Evolutionary conservation across 1,139 yeast species (phyloP), one percentile per base, ranked within the genome.

Genomic region (Blastobotrys ciferrii): DNA sequence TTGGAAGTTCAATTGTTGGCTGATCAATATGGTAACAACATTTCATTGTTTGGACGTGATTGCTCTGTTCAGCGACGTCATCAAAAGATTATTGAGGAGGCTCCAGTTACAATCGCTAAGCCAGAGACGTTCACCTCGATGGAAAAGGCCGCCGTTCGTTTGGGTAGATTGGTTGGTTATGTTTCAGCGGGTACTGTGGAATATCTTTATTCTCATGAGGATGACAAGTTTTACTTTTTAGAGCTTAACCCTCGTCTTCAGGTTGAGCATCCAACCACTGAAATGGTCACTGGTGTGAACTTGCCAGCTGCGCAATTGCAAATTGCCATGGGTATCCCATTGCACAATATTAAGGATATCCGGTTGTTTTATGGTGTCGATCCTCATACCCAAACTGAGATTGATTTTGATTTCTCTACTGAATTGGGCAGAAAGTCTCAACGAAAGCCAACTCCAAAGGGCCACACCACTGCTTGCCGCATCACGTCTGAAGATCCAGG

Each of bases 101-200:
- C 97, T 44, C 96, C 97, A 23, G 96, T 88, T 37, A 91, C 98
- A 31, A 80, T 92, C 63, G 98, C 98, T 41, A 84, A 81, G 55
- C 82, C 80, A 52, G 87, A 83, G 2, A 89, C 97, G 46, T 92
- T 92, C 74, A 75, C 80, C 53, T 77, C 82, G 58, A 92, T 94
- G 98, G 98, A 92, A 72, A 80, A 81, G 61, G 97, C 98, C 42
- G 98, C 98, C 31, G 96, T 92, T 28, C 81, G 98, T 73, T 80
- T 92, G 60, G 98, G 98, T 69, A 81, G 84, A 69, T 79, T 92
- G 58, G 98, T 92, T 50, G 98, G 98, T 58, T 92, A 92, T 65
- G 98, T 92, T 35, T 87, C 96, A 55, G 98, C 98, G 25, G 98
- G 98, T 79, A 92, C 98, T 46, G 98, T 92, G 47, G 98, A 92